phyloP scores from a whole-genome alignment of 768 basidiomycete genomes.

The Trametopsis cervina region DNA sequence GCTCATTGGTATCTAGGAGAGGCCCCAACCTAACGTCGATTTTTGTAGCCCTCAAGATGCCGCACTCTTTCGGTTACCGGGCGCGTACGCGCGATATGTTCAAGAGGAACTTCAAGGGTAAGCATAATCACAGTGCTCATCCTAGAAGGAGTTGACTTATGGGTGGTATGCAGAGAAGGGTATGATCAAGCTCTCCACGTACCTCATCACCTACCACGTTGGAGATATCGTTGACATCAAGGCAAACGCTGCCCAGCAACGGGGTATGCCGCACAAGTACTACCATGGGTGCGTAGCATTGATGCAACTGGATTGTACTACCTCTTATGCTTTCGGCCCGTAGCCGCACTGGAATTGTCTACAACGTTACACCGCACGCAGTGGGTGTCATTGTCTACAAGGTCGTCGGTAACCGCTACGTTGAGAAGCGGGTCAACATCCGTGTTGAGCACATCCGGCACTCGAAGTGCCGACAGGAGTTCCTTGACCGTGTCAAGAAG shows the following conservation, averaged over 20 bases:
- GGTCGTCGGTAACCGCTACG: conserved; percentile 96
- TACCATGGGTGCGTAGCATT: conserved; percentile 77
- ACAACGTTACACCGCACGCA: conserved; percentile 93
- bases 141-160: conserved; percentile 11
- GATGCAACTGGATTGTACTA: too few species aligned
- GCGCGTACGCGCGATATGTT: conserved; percentile 99
- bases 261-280: conserved; percentile 99
- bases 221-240: conserved; percentile 99
- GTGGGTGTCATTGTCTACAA: conserved; percentile 98
- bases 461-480: conserved; percentile 98
- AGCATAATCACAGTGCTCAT: conserved; percentile 23
- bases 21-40: conserved; percentile 8
- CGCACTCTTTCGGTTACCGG: conserved; percentile 99
- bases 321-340: conserved; percentile 6
- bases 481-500: conserved; percentile 95
- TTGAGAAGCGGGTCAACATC: conserved; percentile 99
- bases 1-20: conserved; percentile 14
- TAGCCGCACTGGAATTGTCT: conserved; percentile 96
- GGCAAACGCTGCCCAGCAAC: conserved; percentile 98
- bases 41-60: conserved; percentile 72
- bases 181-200: conserved; percentile 84
- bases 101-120: conserved; percentile 98
- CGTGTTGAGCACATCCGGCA: conserved; percentile 98
- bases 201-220: conserved; percentile 86
- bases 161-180: conserved; percentile 63